Percentiles rank a stretch among this genome's conserved stretches.
Evolutionary conservation across 495 filamentous ascomycete genomes (phyloP).

Genomic region (Neurospora sp.): DNA sequence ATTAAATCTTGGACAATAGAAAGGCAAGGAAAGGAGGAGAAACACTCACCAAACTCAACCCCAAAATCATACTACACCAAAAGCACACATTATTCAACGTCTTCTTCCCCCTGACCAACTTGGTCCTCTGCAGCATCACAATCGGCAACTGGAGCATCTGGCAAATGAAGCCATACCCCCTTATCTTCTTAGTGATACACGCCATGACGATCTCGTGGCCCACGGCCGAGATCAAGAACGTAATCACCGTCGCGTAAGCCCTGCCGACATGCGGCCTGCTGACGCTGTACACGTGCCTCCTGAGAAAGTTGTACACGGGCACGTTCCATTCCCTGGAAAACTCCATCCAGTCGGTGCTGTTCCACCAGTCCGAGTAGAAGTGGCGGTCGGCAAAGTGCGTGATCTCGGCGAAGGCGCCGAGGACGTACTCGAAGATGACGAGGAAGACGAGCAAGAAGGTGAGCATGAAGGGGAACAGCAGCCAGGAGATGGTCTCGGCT

Average conservation of each 20-base stretch:
- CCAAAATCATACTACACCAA: constrained; percentile 91
- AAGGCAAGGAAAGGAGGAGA: not conserved
- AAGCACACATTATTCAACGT: constrained; percentile 89
- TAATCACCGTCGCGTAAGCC: constrained; percentile 75
- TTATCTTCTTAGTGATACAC: constrained; percentile 93
- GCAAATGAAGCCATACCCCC: constrained; percentile 85
- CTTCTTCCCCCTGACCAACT: constrained; percentile 58
- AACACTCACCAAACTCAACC: constrained; percentile 66
- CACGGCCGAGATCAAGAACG: constrained; percentile 79
- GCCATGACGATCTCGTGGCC: constrained; percentile 96
- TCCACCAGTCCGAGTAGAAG: constrained; percentile 98
- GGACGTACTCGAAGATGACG: constrained; percentile 93
- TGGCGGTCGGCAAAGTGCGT: constrained; percentile 90
- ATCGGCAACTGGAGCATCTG: constrained; percentile 97
- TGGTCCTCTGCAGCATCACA: constrained; percentile 76
- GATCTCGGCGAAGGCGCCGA: constrained; percentile 90
- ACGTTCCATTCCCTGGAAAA: constrained; percentile 98
- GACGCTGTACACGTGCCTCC: constrained; percentile 86
- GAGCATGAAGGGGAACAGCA: constrained; percentile 96
- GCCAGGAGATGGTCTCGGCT: constrained; percentile 82
- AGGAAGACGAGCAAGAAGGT: constrained; percentile 92
- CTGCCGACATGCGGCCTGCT: constrained; percentile 64
- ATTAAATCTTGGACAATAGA: not conserved
- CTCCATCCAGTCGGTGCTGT: constrained; percentile 80
- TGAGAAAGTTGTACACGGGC: constrained; percentile 95